phyloP scores from a whole-genome alignment of 257 asterid genomes.

The Lavandula angustifolia region DNA sequence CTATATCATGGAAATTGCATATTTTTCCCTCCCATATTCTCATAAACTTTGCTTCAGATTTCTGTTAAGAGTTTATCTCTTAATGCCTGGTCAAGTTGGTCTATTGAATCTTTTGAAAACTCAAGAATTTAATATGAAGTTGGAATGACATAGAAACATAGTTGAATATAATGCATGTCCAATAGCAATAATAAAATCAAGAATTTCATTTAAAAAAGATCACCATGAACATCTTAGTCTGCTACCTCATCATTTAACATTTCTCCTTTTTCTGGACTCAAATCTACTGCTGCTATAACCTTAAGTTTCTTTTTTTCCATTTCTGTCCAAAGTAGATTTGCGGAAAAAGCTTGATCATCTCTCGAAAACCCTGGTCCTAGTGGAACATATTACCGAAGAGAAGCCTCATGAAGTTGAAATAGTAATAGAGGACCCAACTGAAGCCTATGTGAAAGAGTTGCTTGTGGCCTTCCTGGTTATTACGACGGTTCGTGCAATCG shows the following conservation, averaged over 20 bases:
- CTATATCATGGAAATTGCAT: not conserved
- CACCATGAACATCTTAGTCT: not conserved
- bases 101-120: conserved; percentile 2
- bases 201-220: not conserved
- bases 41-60: not conserved
- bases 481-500: conserved; percentile 56
- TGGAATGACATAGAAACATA: too few species aligned
- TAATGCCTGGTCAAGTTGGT: not conserved
- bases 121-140: not conserved
- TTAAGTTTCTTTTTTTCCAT: conserved; percentile 3
- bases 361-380: conserved; percentile 50
- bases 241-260: not conserved
- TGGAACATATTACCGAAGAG: conserved; percentile 50
- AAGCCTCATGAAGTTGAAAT: conserved; percentile 50
- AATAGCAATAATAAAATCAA: too few species aligned
- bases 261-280: not conserved
- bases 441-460: conserved; percentile 83
- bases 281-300: not conserved
- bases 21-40: not conserved
- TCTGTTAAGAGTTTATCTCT: not conserved
- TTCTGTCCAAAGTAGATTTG: conserved; percentile 55
- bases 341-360: conserved; percentile 63
- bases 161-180: too few species aligned
- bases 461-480: conserved; percentile 77
- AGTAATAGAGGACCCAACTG: conserved; percentile 59